Percentiles rank a stretch among this genome's conserved stretches.
These are phyloP conservation scores for Polyporus arcularius DNA, from an alignment of 768 basidiomycete species.

Conservation along the genomic window DNA sequence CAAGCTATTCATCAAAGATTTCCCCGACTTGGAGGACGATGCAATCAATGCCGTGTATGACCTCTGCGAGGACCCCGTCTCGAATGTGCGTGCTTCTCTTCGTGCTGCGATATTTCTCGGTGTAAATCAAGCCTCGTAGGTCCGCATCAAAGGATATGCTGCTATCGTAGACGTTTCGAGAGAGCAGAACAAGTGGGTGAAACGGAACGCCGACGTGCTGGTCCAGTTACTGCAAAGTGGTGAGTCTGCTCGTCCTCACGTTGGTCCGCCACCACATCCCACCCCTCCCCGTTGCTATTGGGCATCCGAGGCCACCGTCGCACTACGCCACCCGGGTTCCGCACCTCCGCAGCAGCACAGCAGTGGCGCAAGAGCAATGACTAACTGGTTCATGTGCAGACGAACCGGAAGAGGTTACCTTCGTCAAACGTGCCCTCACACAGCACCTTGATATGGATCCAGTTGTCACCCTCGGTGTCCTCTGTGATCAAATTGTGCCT, in stretches of 20 bases:
- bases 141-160: constrained; percentile 68
- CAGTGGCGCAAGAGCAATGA: background rate
- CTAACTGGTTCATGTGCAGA: constrained; percentile 32
- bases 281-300: background rate
- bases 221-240: constrained; percentile 77
- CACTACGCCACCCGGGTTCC: no score
- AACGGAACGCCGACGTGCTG: constrained; percentile 73
- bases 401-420: constrained; percentile 62
- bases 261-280: background rate
- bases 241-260: constrained; percentile 35
- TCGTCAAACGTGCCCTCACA: constrained; percentile 60
- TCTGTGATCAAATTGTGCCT: constrained; percentile 67
- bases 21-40: constrained; percentile 71
- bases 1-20: constrained; percentile 60
- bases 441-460: constrained; percentile 69
- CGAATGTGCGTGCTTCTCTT: constrained; percentile 39
- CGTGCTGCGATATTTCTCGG: constrained; percentile 5
- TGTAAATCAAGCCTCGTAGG: constrained; percentile 37
- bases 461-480: constrained; percentile 58
- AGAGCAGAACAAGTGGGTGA: constrained; percentile 58
- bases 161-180: constrained; percentile 55
- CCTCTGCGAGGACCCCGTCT: constrained; percentile 68
- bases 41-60: constrained; percentile 81
- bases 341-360: no score
- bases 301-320: no score